These are phyloP conservation scores for Sphenostylis stenocarpa DNA, from an alignment of 306 rosid genomes.

Conservation along the genomic window DNA sequence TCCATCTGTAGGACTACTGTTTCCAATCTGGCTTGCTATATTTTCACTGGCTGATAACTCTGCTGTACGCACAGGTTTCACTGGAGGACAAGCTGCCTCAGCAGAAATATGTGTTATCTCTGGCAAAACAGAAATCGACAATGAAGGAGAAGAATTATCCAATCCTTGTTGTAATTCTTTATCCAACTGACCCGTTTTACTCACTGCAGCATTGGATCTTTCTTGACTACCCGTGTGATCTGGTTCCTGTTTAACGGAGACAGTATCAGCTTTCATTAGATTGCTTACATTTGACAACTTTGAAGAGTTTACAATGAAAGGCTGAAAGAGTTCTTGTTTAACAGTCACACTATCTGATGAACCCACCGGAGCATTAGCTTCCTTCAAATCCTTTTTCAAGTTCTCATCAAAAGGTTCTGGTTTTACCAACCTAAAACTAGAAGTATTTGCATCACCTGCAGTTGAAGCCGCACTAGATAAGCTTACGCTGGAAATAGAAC, in stretches of 20 bases:
- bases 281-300: conserved; percentile 33
- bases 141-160: conserved; percentile 35
- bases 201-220: conserved; percentile 38
- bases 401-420: conserved; percentile 73
- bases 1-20: conserved; percentile 12
- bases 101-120: conserved; percentile 22
- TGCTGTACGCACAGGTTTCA: conserved; percentile 41
- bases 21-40: conserved; percentile 32
- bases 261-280: conserved; percentile 39
- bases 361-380: conserved; percentile 34
- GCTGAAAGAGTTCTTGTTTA: conserved; percentile 46
- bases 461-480: conserved; percentile 30
- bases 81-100: conserved; percentile 22
- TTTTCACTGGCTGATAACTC: conserved; percentile 35
- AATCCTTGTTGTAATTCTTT: conserved; percentile 35
- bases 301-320: conserved; percentile 33
- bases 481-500: conserved; percentile 31
- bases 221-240: conserved; percentile 34
- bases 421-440: conserved; percentile 56
- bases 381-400: conserved; percentile 41
- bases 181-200: conserved; percentile 33
- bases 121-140: conserved; percentile 11
- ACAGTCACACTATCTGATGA: conserved; percentile 38
- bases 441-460: conserved; percentile 35
- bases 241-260: conserved; percentile 56